Conservation (phyloP, 192 early-diverging fungal species). For the Lunasporangiospora selenospora region DNA sequence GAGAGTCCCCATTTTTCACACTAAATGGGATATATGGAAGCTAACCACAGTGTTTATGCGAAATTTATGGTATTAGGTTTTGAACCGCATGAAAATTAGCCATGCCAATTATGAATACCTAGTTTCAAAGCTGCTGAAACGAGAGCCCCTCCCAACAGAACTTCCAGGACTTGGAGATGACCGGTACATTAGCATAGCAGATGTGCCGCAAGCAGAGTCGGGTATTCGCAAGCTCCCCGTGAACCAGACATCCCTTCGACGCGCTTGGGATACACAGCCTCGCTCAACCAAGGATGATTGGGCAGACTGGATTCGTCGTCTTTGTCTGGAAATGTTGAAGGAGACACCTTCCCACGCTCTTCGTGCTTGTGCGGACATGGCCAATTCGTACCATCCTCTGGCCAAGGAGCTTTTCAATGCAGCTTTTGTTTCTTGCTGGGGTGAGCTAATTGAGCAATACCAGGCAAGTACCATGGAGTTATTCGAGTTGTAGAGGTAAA, state of each 20-base stretch:
- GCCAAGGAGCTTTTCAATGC: conserved; percentile 95
- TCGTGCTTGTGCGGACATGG: conserved; percentile 87
- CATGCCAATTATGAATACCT: conserved; percentile 80
- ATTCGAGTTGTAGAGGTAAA: background rate
- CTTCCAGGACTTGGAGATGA: conserved; percentile 61
- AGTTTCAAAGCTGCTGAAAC: conserved; percentile 74
- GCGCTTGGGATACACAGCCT: conserved; percentile 88
- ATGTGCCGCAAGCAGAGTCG: conserved; percentile 62
- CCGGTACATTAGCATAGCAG: conserved; percentile 51
- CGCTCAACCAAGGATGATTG: conserved; percentile 93
- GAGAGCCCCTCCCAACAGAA: conserved; percentile 77
- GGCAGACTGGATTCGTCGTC: conserved; percentile 92
- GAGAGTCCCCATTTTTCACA: too few relatives aligned
- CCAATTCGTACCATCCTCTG: conserved; percentile 78
- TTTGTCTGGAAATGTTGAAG: conserved; percentile 91
- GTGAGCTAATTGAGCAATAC: conserved; percentile 87
- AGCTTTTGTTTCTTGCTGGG: conserved; percentile 97
- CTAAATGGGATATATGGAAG: too few relatives aligned
- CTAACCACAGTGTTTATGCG: too few relatives aligned
- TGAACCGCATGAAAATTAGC: conserved; percentile 67
- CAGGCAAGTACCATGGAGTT: conserved; percentile 57
- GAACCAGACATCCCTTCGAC: conserved; percentile 84
- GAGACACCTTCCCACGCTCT: conserved; percentile 97
- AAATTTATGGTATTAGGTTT: too few relatives aligned
- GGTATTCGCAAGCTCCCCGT: conserved; percentile 80